Conservation (phyloP, 306 rosid genomes). For the Pyrus pyrifolia region DNA sequence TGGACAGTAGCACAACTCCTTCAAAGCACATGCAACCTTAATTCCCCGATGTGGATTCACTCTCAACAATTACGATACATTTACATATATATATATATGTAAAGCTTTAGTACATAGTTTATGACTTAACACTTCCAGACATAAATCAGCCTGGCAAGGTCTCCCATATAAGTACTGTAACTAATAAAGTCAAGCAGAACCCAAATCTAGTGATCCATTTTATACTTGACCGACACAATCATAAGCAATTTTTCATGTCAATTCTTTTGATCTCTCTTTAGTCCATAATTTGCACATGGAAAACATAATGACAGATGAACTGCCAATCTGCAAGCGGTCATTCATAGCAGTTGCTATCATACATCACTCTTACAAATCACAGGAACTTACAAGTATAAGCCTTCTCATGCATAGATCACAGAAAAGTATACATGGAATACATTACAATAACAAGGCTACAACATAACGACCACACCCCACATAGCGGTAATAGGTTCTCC, state of each 20-base stretch:
- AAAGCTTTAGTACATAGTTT: not conserved
- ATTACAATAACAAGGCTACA: not conserved
- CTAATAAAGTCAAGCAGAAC: not conserved
- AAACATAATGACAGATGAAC: not conserved
- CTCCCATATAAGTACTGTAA: not conserved
- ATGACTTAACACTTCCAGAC: not conserved
- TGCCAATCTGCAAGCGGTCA: not conserved
- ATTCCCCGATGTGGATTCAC: too few relatives aligned
- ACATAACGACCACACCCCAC: not conserved
- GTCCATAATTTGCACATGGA: not conserved
- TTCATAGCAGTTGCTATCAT: not conserved
- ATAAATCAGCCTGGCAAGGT: not conserved
- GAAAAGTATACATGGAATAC: not conserved
- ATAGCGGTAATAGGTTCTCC: not conserved
- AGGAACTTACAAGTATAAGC: not conserved
- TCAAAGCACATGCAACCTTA: too few relatives aligned
- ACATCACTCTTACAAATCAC: not conserved
- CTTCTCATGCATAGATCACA: not conserved
- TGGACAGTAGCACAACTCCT: too few relatives aligned
- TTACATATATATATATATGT: too few relatives aligned
- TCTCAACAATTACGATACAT: not conserved
- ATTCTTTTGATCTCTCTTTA: not conserved
- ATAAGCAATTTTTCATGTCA: not conserved
- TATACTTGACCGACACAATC: not conserved
- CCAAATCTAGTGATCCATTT: too few relatives aligned